Evolutionary conservation across 371 early-diverging fungal species (phyloP), one percentile per base, ranked within the genome.

Genomic region (Actinomortierella wolfii): DNA sequence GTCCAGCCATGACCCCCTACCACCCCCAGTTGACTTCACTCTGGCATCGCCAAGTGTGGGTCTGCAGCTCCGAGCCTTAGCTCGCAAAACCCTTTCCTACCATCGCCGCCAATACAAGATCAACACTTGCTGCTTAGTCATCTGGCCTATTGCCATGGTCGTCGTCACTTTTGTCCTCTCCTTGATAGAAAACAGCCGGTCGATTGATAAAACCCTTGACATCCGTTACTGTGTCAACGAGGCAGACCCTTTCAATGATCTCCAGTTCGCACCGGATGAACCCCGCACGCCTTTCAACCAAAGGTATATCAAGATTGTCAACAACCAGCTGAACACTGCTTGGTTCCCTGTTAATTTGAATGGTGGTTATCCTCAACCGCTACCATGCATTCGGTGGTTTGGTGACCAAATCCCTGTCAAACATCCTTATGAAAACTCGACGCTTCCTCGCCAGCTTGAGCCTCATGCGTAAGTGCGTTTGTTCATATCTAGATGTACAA

Each of bases 71-170:
- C 66, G 73, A 2, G 73, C 57, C 29, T 44, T 71, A 17, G 66
- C 68, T 24, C 76, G 81, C 29, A 86, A 85, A 57, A 81, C 88
- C 0, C 43, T 85, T 8, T 59, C 78, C 14, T 90, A 80, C 56
- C 90, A 90, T 63, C 76, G 81, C 44, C 80, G 90, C 6, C 89
- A 90, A 53, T 65, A 73, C 62, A 76, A 80, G 56, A 78, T 80
- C 47, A 90, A 88, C 58, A 52, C 86, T 20, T 83, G 81, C 74
- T 90, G 89, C 59, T 79, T 89, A 23, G 67, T 68, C 48, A 41
- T 75, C 7, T 84, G 85, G 68, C 83, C 84, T 3, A 51, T 85
- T 1, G 5, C 85, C 51, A 63, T 84, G 65, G 79, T 85, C 7
- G 53, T 79, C 11, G 52, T 83, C 18, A 49, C 65, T 41, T 61